Percentiles rank a stretch among this genome's conserved stretches.
These are phyloP conservation scores for Sporothrix pseudoabietina DNA, from an alignment of 2,329 filamentous ascomycete species.

Conservation along the genomic window DNA sequence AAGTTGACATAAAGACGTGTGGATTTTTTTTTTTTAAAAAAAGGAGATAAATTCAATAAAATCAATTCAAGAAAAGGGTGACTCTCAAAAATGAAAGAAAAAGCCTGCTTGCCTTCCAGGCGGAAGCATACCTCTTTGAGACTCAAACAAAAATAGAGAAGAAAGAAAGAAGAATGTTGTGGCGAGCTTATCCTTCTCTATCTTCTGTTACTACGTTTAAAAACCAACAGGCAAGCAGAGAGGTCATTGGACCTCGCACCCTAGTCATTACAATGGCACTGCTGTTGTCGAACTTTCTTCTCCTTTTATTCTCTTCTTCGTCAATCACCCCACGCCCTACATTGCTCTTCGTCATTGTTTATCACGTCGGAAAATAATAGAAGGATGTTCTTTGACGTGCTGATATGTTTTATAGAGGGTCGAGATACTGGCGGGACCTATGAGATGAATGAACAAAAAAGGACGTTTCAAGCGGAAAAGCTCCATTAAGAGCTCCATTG, in stretches of 20 bases:
- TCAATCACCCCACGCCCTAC: not conserved
- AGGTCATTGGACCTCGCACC: not conserved
- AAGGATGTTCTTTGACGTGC: not conserved
- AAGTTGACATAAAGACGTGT: not conserved
- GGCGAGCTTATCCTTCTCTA: not conserved
- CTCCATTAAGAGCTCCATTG: not conserved
- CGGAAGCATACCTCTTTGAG: not conserved
- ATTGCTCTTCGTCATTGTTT: not conserved
- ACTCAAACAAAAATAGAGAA: slow-evolving; percentile 3
- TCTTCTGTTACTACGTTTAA: not conserved
- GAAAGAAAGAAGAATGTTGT: not conserved
- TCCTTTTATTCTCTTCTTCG: not conserved
- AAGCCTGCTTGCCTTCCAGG: not conserved
- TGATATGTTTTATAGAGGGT: not conserved
- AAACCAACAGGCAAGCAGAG: not conserved
- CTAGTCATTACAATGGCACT: not conserved
- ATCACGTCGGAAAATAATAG: not conserved
- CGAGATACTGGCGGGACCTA: not conserved
- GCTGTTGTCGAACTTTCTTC: not conserved
- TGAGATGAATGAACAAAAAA: not conserved
- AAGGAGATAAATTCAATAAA: not conserved
- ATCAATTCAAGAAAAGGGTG: not conserved
- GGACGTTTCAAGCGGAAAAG: not conserved
- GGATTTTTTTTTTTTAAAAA: not conserved
- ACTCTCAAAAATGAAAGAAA: not conserved